Base-by-base conservation (phyloP, 495 filamentous ascomycete species). In the Lasiosphaeria ovina region DNA sequence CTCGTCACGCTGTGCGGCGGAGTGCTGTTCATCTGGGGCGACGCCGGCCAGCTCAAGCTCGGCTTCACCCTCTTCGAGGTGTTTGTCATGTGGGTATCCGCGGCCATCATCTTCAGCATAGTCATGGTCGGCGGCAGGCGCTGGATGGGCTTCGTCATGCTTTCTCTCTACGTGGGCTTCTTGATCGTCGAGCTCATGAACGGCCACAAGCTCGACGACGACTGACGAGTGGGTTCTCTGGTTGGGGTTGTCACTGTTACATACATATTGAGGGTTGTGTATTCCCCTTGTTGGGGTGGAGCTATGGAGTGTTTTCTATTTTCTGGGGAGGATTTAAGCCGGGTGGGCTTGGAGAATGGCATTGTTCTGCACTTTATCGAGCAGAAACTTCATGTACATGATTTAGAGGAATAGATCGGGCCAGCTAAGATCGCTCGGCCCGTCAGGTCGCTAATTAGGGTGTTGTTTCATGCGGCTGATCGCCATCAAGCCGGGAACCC, bases 1-100 rank as follows among this genome's bases (percentile, higher is more conserved):
- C 69, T 85, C 40, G 62, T 84, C 7, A 79, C 79, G 0, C 66
- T 84, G 5, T 85, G 81, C 61, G 62, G 77, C 31, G 82, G 82
- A 4, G 61, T 82, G 34, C 44, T 78, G 11, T 72, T 75, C 34
- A 54, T 76, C 11, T 60, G 68, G 32, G 70, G 69, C n/a, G 62
- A 51, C 9, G 62, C 54, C 3, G 47, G 67, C 11, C 57, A 64
- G 33, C 38, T 69, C 9, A 40, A 61, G 10, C 55, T 66, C 38
- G 58, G 54, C 4, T 59, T 75, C 50, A 60, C 69, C 0, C 17
- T 68, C 0, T 77, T 79, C 48, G 77, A 79, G 31, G 62, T 75
- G 3, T 60, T 66, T n/a, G 57, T 60, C 24, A 64, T 72, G 8
- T 77, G 76, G 77, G 33, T 67, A 10, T 76, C 74, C 16, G 61